Conservation (phyloP, 1,284 basidiomycete species). For the Tilletia caries region DNA sequence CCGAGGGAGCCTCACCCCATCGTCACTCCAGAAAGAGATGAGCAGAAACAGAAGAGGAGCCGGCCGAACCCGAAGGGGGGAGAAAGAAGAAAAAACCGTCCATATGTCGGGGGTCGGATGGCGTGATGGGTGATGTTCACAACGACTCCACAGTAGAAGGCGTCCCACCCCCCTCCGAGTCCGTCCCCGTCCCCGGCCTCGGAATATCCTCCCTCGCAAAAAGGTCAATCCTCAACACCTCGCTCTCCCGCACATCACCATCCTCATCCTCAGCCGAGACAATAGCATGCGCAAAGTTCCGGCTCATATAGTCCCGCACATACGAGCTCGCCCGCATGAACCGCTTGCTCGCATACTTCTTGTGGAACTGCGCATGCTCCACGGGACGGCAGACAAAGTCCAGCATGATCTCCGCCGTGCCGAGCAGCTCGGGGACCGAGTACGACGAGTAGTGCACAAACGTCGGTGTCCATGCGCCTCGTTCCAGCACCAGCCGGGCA, state of each 20-base stretch:
- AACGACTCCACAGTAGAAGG: too few relatives aligned
- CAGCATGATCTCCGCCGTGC: slow-evolving; percentile 86
- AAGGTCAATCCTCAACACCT: neutral
- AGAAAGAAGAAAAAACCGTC: too few relatives aligned
- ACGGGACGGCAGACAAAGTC: slow-evolving; percentile 63
- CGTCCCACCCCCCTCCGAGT: too few relatives aligned
- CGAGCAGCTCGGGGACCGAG: slow-evolving; percentile 75
- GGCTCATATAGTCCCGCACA: slow-evolving; percentile 47
- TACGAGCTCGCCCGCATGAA: slow-evolving; percentile 51
- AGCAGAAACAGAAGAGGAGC: too few relatives aligned
- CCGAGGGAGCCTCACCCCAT: too few relatives aligned
- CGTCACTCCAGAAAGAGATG: too few relatives aligned
- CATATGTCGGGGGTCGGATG: too few relatives aligned
- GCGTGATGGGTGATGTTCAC: too few relatives aligned
- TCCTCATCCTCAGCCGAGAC: slow-evolving; percentile 17
- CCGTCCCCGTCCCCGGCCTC: neutral
- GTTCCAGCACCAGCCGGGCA: slow-evolving; percentile 76
- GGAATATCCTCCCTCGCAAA: slow-evolving; percentile 9
- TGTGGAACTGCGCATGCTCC: slow-evolving; percentile 46
- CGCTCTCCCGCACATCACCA: neutral
- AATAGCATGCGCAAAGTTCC: slow-evolving; percentile 41
- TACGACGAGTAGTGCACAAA: slow-evolving; percentile 89
- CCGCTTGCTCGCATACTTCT: slow-evolving; percentile 53
- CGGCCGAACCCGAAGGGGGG: too few relatives aligned
- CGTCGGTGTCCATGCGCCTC: slow-evolving; percentile 76